Evolutionary conservation across 345 rosid genomes (phyloP), one percentile per base, ranked within the genome.

Genomic region (Litchi chinensis): DNA sequence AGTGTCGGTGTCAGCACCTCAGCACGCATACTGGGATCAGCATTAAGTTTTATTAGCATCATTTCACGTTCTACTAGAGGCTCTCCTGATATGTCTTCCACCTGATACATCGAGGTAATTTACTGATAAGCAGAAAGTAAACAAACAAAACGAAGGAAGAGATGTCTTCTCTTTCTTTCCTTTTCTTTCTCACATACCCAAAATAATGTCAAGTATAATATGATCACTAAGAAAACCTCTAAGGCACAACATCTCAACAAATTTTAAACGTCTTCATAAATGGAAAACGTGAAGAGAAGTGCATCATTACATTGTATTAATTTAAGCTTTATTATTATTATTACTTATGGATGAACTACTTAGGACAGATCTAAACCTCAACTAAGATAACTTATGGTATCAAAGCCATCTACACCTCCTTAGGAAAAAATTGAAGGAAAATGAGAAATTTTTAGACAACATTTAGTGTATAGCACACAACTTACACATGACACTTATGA

Each of bases 11-110:
- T 37, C 52, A 65, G 44, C 84, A 95, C 99, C 98, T 96, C 93
- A 68, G 92, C 86, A 65, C 88, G 89, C 66, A 68, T 76, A 65
- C 75, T 83, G n/a, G 92, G 91, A 80, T 89, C 85, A 3, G 92
- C 91, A 67, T 89, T 83, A 74, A 96, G 87, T 84, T 95, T 95
- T 56, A 95, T 85, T 79, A 95, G 98, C 97, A 95, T 93, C 70
- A 95, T 77, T 75, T 95, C 98, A 63, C 98, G 96, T 81, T 95
- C 99, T 65, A 96, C 97, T 56, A 92, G 99, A 12, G 99, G 92
- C 82, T 94, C 99, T 72, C 32, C 88, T 50, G 99, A 96, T 77
- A 96, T 76, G 86, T 94, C 99, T 59, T 94, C 97, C 73, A 94
- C 99, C 98, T 94, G 83, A 21, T 66, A 67, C 79, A 71, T 69